Base-by-base conservation (phyloP, 768 basidiomycete species). In the Antrodiella citrinella region DNA sequence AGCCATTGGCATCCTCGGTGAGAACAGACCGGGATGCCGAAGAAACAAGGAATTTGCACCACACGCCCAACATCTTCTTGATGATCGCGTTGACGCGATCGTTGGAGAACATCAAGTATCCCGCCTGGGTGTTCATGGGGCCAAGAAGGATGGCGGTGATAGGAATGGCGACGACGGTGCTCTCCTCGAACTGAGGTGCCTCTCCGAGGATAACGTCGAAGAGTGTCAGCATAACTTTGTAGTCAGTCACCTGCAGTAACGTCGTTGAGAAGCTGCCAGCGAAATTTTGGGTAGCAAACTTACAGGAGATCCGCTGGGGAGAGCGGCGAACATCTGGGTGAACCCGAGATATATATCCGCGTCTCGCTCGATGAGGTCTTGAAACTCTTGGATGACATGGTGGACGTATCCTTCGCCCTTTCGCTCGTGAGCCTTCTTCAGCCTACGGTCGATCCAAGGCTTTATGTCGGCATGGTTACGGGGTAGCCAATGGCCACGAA, bases 21-120 rank as follows among this genome's bases (percentile, higher is more conserved):
- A 70, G 54, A n/a, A 69, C 68, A 13, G 48, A 38, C 18, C 60
- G 58, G 7, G 66, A 67, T 2, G 11, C 43, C 19, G 11, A 11
- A 19, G 24, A 7, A 15, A 7, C 15, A 7, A 44, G 43, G 24
- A 2, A 44, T 1, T 3, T 25, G 3, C 13, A 15, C 43, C 43
- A 44, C 2, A 3, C 20, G 3, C 2, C 2, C 4, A 44, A 44
- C 43, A 44, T 44, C 11, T 11, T 19, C 43, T 44, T 44, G 43
- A 44, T 21, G 3, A 21, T 20, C 5, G 11, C 20, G 5, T 44
- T 44, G 20, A 44, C 20, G 13, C 5, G 20, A 3, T 7, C 43
- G 24, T 44, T 20, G 20, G 12, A 11, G 3, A 44, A 44, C 20
- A 25, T 44, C 12, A 12, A 12, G 5, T 12, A 44, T 12, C 43